Conservation (phyloP, 2,329 filamentous ascomycete genomes). For the Neospermospora avenae region DNA sequence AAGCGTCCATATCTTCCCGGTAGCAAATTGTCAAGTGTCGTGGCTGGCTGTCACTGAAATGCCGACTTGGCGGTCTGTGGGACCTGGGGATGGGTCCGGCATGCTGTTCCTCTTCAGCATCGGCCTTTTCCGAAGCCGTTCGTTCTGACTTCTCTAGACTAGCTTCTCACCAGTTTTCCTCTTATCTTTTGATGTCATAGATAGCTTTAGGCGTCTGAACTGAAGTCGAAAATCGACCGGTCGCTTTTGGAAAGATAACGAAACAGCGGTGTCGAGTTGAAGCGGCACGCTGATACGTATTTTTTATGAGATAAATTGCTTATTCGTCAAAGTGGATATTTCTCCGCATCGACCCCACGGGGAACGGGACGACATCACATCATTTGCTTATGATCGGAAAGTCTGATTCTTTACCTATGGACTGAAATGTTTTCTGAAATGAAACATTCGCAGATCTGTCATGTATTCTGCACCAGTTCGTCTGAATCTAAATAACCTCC, state of each 20-base stretch:
- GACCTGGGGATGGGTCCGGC: background rate
- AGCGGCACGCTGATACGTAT: background rate
- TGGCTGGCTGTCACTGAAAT: no score
- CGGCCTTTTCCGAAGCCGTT: background rate
- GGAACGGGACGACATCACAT: background rate
- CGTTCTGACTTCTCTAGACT: no score
- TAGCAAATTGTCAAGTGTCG: background rate
- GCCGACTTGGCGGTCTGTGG: background rate
- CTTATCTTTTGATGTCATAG: background rate
- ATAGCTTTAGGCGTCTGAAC: no score
- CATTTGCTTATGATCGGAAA: background rate
- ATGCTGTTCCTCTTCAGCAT: background rate
- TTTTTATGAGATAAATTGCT: background rate
- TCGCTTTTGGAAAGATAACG: no score
- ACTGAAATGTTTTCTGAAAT: no score
- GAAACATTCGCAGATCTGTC: no score
- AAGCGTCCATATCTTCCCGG: background rate
- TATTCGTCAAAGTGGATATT: background rate
- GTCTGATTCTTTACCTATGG: background rate
- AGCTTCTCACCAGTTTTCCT: background rate
- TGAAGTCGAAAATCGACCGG: background rate
- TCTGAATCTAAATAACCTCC: no score
- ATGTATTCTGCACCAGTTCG: no score
- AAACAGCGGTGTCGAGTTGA: background rate
- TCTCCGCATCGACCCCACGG: slow-evolving; percentile 4